These are phyloP conservation scores for Papilionanthe hybrid DNA, from an alignment of 116 monocot species.

Conservation along the genomic window DNA sequence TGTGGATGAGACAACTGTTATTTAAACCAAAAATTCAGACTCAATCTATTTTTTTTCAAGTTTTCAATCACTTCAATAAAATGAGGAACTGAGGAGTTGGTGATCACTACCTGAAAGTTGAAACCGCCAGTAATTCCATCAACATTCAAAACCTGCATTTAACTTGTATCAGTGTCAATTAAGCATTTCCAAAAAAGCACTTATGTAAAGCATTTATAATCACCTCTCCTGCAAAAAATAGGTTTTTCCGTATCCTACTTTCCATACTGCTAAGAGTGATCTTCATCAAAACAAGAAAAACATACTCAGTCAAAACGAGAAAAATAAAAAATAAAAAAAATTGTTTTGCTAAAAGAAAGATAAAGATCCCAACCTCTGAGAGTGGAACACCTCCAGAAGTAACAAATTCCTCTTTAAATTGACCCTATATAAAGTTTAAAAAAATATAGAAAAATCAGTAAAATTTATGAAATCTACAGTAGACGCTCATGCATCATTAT, in stretches of 20 bases:
- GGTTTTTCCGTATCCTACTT: slow-evolving; percentile 61
- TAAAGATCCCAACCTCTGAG: slow-evolving; percentile 58
- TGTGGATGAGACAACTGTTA: background rate
- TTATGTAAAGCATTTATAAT: background rate
- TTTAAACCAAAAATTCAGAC: background rate
- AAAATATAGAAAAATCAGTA: background rate
- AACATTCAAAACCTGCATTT: slow-evolving; percentile 72
- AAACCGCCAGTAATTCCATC: slow-evolving; percentile 97
- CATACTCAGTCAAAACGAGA: slow-evolving; percentile 5
- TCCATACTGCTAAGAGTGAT: slow-evolving; percentile 80
- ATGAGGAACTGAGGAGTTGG: background rate
- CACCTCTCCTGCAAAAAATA: slow-evolving; percentile 98
- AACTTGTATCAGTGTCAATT: background rate
- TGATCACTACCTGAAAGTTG: slow-evolving; percentile 75
- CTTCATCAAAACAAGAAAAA: slow-evolving; percentile 35
- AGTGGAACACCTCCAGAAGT: slow-evolving; percentile 95
- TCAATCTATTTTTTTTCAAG: background rate
- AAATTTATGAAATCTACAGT: background rate
- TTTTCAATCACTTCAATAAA: background rate
- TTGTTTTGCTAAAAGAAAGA: slow-evolving; percentile 1
- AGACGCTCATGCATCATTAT: background rate
- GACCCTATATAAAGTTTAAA: slow-evolving; percentile 49
- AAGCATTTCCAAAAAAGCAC: background rate
- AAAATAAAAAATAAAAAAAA: background rate
- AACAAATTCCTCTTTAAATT: slow-evolving; percentile 99